Evolutionary conservation across 2,329 filamentous ascomycete genomes (phyloP).

Genomic region (Epichloe scottii): DNA sequence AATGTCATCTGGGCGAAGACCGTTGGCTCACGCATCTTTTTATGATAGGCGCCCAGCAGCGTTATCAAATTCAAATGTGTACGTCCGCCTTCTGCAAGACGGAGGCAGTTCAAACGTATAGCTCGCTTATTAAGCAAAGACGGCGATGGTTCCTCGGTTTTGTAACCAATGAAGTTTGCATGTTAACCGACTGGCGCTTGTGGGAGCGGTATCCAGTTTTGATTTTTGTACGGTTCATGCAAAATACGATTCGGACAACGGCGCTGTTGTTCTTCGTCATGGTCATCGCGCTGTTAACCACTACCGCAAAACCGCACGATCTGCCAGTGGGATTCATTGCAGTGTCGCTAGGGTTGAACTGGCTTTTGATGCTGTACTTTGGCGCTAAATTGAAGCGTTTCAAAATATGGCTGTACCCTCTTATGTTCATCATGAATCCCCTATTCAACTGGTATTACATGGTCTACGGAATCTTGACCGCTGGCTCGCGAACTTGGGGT

Average conservation of each 20-base stretch:
- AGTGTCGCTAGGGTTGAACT: constrained; percentile 85
- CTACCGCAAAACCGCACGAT: constrained; percentile 62
- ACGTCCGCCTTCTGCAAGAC: constrained; percentile 98
- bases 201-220: constrained; percentile 87
- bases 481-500: constrained; percentile 89
- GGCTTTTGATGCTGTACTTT: constrained; percentile 93
- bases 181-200: constrained; percentile 86
- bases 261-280: constrained; percentile 91
- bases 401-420: constrained; percentile 88
- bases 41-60: constrained; percentile 91
- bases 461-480: constrained; percentile 92
- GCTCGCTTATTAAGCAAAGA: constrained; percentile 81
- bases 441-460: constrained; percentile 99
- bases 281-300: constrained; percentile 74
- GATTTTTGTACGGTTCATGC: constrained; percentile 78
- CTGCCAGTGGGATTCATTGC: constrained; percentile 89
- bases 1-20: constrained; percentile 90
- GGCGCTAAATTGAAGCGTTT: constrained; percentile 74
- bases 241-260: constrained; percentile 92
- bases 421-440: constrained; percentile 92
- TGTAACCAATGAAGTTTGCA: constrained; percentile 95
- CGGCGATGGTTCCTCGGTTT: constrained; percentile 95
- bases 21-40: constrained; percentile 95
- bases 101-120: constrained; percentile 82
- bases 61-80: constrained; percentile 95